Percentiles rank a stretch among this genome's conserved stretches.
These are phyloP conservation scores for Ceratobasidium sp. DNA, from an alignment of 1,284 basidiomycete genomes.

Conservation along the genomic window DNA sequence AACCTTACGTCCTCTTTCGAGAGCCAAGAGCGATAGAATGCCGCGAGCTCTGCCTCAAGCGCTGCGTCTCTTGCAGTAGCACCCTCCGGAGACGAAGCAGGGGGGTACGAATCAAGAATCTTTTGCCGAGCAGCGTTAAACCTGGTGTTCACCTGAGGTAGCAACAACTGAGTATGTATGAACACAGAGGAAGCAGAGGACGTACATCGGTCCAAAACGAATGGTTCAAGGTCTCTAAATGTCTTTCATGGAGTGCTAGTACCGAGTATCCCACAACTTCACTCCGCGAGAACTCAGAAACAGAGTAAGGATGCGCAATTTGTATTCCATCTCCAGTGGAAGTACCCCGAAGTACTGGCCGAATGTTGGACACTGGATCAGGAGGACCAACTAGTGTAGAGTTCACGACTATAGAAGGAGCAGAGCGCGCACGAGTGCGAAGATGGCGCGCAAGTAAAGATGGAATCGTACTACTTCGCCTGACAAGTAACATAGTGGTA, in stretches of 20 bases:
- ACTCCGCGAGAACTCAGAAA: conserved; percentile 68
- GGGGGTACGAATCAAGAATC: conserved; percentile 66
- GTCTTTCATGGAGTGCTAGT: conserved; percentile 48
- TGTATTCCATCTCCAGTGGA: conserved; percentile 11
- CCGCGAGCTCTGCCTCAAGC: conserved; percentile 68
- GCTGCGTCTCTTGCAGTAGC: conserved; percentile 50
- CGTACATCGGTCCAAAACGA: conserved; percentile 79
- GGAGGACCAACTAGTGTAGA: conserved; percentile 69
- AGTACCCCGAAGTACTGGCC: conserved; percentile 57
- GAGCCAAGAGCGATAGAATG: conserved; percentile 77
- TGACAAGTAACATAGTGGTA: too few relatives aligned
- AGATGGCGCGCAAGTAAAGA: not conserved
- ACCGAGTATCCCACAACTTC: conserved; percentile 49
- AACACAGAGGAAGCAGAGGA: conserved; percentile 42
- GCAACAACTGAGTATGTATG: not conserved
- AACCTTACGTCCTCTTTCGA: conserved; percentile 69
- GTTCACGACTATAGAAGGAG: not conserved
- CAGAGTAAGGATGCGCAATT: conserved; percentile 72
- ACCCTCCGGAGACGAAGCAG: conserved; percentile 61
- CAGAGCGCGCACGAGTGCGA: not conserved
- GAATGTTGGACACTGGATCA: conserved; percentile 78
- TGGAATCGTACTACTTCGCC: not conserved
- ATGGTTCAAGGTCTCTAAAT: conserved; percentile 75
- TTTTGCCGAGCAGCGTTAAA: conserved; percentile 72
- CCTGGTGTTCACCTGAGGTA: conserved; percentile 71